Percentiles rank a stretch among this genome's conserved stretches.
Evolutionary conservation across 2,329 filamentous ascomycete genomes (phyloP).

Genomic region (Arthrobotrys sphaeroides): DNA sequence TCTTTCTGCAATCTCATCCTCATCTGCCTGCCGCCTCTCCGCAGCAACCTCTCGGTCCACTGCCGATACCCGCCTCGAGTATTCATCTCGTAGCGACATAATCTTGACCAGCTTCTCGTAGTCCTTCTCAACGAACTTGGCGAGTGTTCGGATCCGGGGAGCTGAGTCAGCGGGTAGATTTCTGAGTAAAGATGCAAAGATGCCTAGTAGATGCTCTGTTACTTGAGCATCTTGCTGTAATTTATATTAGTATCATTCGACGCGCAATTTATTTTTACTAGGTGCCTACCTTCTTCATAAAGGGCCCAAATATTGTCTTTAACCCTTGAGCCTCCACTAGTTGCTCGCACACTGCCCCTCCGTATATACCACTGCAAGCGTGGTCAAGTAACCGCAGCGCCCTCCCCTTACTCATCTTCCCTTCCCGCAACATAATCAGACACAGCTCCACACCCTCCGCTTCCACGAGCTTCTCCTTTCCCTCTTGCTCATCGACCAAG

Average conservation of each 20-base stretch:
- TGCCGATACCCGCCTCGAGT: conserved; percentile 69
- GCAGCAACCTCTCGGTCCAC: conserved; percentile 72
- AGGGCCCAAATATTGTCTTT: conserved; percentile 83
- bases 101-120: conserved; percentile 84
- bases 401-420: conserved; percentile 80
- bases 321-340: conserved; percentile 85
- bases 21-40: conserved; percentile 67
- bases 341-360: conserved; percentile 73
- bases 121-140: conserved; percentile 95
- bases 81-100: conserved; percentile 75
- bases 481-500: conserved; percentile 76
- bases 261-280: neutral
- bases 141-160: conserved; percentile 81
- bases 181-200: conserved; percentile 84
- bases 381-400: conserved; percentile 87
- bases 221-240: conserved; percentile 70
- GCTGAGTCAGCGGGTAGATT: conserved; percentile 80
- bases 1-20: conserved; percentile 66
- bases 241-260: conserved; percentile 32
- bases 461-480: conserved; percentile 83
- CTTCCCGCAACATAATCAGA: conserved; percentile 89
- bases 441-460: conserved; percentile 92
- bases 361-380: conserved; percentile 71
- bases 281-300: conserved; percentile 75
- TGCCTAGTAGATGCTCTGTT: conserved; percentile 82